Evolutionary conservation across 2,329 filamentous ascomycete genomes (phyloP).

Genomic region (Clonostachys chloroleuca): DNA sequence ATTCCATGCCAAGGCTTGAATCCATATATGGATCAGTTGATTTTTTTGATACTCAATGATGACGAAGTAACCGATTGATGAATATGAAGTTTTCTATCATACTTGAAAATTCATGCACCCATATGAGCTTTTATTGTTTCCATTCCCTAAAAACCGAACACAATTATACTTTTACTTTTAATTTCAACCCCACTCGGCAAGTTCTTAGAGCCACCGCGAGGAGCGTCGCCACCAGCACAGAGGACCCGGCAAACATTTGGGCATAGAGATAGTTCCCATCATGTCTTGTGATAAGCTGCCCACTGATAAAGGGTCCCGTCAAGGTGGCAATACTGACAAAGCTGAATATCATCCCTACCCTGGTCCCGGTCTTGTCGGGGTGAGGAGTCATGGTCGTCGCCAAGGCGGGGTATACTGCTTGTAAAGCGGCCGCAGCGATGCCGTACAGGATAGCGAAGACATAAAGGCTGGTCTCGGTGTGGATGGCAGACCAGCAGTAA

Average conservation of each 20-base stretch:
- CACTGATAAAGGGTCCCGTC: neutral
- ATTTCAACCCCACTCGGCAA: too few relatives aligned
- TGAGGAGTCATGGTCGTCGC: constrained; percentile 1
- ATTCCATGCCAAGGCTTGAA: too few relatives aligned
- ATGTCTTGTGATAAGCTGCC: constrained; percentile 4
- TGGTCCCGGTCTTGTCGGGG: constrained; percentile 14
- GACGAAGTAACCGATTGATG: too few relatives aligned
- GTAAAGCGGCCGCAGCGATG: constrained; percentile 54
- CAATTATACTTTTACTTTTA: too few relatives aligned
- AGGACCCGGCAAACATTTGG: constrained; percentile 44
- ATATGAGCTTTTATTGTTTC: too few relatives aligned
- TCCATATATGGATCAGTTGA: too few relatives aligned
- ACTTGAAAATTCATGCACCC: too few relatives aligned
- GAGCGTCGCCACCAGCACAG: constrained; percentile 39
- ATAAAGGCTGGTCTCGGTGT: constrained; percentile 45
- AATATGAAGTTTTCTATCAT: too few relatives aligned
- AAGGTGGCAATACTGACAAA: constrained; percentile 18
- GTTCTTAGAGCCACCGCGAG: too few relatives aligned
- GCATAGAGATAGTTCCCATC: constrained; percentile 10
- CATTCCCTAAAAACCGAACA: too few relatives aligned
- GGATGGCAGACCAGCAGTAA: constrained; percentile 56
- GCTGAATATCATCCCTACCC: constrained; percentile 50
- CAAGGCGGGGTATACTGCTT: constrained; percentile 57
- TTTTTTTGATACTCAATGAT: too few relatives aligned
- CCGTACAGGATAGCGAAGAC: constrained; percentile 60